phyloP scores from a whole-genome alignment of 257 asterid species.

The Plantago major region DNA sequence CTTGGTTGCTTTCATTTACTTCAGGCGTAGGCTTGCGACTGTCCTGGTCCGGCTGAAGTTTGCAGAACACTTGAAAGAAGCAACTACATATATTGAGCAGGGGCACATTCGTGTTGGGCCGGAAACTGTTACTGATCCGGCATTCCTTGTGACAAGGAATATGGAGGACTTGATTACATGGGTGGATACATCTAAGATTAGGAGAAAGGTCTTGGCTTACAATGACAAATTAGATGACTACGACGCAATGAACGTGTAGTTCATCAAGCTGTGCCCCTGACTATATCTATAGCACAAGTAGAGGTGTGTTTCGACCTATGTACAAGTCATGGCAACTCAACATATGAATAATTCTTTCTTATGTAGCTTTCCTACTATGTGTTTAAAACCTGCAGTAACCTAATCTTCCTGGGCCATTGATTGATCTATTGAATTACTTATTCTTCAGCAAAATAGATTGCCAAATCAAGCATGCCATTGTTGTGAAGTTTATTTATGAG shows the following conservation, averaged over 20 bases:
- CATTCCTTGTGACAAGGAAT: constrained; percentile 81
- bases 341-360: too few relatives aligned
- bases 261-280: not conserved
- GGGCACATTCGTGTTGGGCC: constrained; percentile 98
- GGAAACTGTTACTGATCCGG: constrained; percentile 73
- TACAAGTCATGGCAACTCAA: too few relatives aligned
- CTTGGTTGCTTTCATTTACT: constrained; percentile 12
- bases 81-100: constrained; percentile 87
- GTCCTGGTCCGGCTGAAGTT: constrained; percentile 60
- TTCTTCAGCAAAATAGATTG: too few relatives aligned
- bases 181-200: constrained; percentile 90
- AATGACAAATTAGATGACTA: constrained; percentile 84
- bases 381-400: not conserved
- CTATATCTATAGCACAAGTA: not conserved
- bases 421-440: too few relatives aligned
- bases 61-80: constrained; percentile 89
- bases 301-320: not conserved
- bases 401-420: too few relatives aligned
- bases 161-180: constrained; percentile 92
- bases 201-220: constrained; percentile 80
- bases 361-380: too few relatives aligned
- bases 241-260: constrained; percentile 57
- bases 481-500: too few relatives aligned
- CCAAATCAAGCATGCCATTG: too few relatives aligned
- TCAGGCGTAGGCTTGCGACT: constrained; percentile 84